Conservation (phyloP, 257 asterid species). For the Craterostigma plantagineum region DNA sequence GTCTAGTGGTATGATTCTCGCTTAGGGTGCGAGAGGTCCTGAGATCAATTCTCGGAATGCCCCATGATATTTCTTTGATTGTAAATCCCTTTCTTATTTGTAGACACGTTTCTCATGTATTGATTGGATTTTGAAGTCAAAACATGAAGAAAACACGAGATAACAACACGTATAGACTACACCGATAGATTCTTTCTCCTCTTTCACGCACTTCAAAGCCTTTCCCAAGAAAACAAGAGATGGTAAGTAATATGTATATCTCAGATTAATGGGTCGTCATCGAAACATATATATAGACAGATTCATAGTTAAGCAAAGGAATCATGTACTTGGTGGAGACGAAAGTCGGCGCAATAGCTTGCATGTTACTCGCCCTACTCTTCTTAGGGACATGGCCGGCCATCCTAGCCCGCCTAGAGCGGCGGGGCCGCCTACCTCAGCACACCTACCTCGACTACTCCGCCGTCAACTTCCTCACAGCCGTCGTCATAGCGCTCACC, state of each 20-base stretch:
- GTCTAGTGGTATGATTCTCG: constrained; percentile 11
- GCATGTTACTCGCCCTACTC: constrained; percentile 27
- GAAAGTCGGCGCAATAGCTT: constrained; percentile 34
- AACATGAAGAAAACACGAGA: no score
- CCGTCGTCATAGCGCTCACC: constrained; percentile 24
- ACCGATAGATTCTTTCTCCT: no score
- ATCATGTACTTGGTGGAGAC: constrained; percentile 33
- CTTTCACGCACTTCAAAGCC: no score
- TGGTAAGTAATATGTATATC: no score
- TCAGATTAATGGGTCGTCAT: no score
- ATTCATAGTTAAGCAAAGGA: no score
- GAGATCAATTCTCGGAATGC: constrained; percentile 81
- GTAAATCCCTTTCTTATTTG: no score
- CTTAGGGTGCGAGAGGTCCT: constrained; percentile 47
- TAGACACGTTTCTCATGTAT: no score
- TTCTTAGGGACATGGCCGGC: constrained; percentile 54
- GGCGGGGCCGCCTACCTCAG: constrained; percentile 44
- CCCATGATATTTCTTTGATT: constrained; percentile 11
- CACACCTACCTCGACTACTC: constrained; percentile 42
- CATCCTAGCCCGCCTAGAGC: constrained; percentile 18
- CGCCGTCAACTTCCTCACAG: constrained; percentile 17
- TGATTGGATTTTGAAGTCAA: no score
- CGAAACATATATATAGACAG: no score
- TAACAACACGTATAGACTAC: no score
- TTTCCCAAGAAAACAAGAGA: no score